A percentile compares a stretch with the other conserved stretches of the same genome.
Conservation (phyloP, 495 filamentous ascomycete genomes). For the Massariosphaeria phaeospora region DNA sequence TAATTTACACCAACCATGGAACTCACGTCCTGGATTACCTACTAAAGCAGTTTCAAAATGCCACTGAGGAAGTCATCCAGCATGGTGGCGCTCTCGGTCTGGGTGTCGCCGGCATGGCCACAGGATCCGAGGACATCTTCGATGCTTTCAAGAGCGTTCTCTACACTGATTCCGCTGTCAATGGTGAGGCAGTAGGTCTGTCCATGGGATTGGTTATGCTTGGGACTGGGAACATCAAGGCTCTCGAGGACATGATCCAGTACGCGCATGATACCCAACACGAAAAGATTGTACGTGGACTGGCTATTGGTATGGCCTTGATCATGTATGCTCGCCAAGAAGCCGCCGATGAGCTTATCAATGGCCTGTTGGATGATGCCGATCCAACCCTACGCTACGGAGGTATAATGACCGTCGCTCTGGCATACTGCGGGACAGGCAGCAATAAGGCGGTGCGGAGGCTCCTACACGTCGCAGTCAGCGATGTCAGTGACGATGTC, state of each 20-base stretch:
- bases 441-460: constrained; percentile 99
- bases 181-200: constrained; percentile 92
- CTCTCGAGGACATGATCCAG: constrained; percentile 89
- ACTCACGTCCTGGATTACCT: constrained; percentile 87
- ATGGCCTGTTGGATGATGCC: constrained; percentile 85
- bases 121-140: constrained; percentile 82
- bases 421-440: constrained; percentile 94
- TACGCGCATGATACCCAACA: constrained; percentile 98
- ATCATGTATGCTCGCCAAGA: constrained; percentile 98
- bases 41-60: constrained; percentile 75
- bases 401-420: constrained; percentile 96
- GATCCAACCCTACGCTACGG: constrained; percentile 93
- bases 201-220: constrained; percentile 97
- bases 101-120: constrained; percentile 97
- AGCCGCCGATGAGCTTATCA: constrained; percentile 87
- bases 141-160: constrained; percentile 83
- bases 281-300: constrained; percentile 95
- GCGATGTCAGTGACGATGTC: constrained; percentile 97
- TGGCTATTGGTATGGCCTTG: constrained; percentile 92
- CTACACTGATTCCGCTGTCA: constrained; percentile 88
- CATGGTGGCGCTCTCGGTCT: constrained; percentile 94
- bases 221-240: constrained; percentile 86
- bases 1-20: constrained; percentile 98
- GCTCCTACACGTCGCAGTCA: constrained; percentile 94
- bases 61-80: constrained; percentile 90